phyloP scores from a whole-genome alignment of 73 alveolate species.

The Diophrys sp. region DNA sequence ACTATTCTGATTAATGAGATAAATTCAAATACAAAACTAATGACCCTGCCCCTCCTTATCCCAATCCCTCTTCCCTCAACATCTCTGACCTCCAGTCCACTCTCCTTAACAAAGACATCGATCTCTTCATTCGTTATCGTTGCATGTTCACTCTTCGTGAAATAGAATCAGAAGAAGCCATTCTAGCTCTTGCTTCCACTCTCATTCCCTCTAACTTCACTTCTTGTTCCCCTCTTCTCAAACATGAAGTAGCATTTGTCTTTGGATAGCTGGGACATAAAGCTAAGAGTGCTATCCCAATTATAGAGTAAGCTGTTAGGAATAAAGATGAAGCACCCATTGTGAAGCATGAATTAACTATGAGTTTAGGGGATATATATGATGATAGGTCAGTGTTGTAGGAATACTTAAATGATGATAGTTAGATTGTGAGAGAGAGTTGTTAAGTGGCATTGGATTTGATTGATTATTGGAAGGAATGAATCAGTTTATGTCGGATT shows the following conservation, averaged over 20 bases:
- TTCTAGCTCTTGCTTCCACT: slow-evolving; percentile 49
- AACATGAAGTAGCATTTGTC: slow-evolving; percentile 76
- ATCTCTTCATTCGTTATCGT: slow-evolving; percentile 59
- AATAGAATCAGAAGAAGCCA: slow-evolving; percentile 54
- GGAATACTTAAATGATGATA: slow-evolving; percentile 21
- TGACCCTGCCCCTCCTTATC: slow-evolving; percentile 61
- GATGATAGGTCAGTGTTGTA: slow-evolving; percentile 25
- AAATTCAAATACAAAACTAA: slow-evolving; percentile 39
- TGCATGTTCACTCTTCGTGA: slow-evolving; percentile 72
- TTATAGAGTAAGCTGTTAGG: slow-evolving; percentile 28
- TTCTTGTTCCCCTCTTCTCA: slow-evolving; percentile 51
- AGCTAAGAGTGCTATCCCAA: slow-evolving; percentile 32
- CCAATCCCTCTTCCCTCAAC: slow-evolving; percentile 13
- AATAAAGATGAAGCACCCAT: slow-evolving; percentile 57
- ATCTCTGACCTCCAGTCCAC: slow-evolving; percentile 11
- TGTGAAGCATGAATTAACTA: slow-evolving; percentile 52
- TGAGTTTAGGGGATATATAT: slow-evolving; percentile 56
- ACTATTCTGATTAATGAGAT: too few relatives aligned
- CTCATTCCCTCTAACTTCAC: slow-evolving; percentile 31
- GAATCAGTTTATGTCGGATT: too few relatives aligned
- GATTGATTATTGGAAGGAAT: slow-evolving; percentile 38
- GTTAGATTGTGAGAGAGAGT: slow-evolving; percentile 48
- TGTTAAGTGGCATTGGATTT: slow-evolving; percentile 44
- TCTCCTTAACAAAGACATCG: slow-evolving; percentile 38
- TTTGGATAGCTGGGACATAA: slow-evolving; percentile 61